Evolutionary conservation across 257 asterid genomes (phyloP).

Genomic region (Solanum clarkiae): DNA sequence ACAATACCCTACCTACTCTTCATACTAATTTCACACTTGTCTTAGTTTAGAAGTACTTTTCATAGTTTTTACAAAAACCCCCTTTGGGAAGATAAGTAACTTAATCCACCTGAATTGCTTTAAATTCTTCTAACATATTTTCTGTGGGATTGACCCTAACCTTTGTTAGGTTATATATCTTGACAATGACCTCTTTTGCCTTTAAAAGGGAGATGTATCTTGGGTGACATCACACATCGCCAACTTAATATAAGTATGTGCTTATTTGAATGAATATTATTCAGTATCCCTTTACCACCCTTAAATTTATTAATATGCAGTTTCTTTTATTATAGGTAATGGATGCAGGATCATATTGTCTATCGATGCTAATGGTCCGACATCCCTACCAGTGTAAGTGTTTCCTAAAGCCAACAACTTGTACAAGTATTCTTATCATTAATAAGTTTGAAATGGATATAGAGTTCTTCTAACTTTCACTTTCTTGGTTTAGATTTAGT

Average conservation of each 20-base stretch:
- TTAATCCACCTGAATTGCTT: too few species aligned
- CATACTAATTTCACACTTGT: too few species aligned
- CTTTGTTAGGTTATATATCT: too few species aligned
- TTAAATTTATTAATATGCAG: neutral
- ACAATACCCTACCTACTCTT: too few species aligned
- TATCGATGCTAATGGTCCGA: conserved; percentile 44
- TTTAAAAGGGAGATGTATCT: too few species aligned
- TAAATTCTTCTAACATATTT: too few species aligned
- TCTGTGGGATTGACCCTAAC: too few species aligned
- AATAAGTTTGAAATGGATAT: conserved; percentile 1
- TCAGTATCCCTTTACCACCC: neutral
- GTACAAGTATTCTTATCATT: neutral
- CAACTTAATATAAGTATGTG: conserved; percentile 47
- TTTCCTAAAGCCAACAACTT: neutral
- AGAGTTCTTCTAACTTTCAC: conserved; percentile 42
- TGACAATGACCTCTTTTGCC: too few species aligned
- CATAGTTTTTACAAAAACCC: too few species aligned
- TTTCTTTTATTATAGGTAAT: conserved; percentile 26
- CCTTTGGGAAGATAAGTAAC: too few species aligned
- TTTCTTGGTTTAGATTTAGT: conserved; percentile 52
- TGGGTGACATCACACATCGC: conserved; percentile 18
- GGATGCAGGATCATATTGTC: conserved; percentile 38
- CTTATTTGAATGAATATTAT: neutral
- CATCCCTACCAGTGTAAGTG: conserved; percentile 54
- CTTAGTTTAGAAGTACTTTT: too few species aligned